These are phyloP conservation scores for Nitzschia inconspicua DNA, from an alignment of 108 stramenopile species.

Conservation along the genomic window DNA sequence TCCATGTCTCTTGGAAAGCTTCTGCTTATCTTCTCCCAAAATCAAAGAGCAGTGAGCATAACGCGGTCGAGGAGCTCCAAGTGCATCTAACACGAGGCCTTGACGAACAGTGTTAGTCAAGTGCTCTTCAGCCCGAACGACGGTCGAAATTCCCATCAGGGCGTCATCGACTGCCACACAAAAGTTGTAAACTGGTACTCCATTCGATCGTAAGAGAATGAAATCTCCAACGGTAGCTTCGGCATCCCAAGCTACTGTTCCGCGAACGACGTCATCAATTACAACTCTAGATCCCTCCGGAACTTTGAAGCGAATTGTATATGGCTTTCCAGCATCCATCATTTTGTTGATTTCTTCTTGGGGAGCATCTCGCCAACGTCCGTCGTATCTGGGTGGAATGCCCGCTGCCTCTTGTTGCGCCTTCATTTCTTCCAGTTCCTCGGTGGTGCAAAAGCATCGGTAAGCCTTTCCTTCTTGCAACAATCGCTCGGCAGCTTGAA, in stretches of 20 bases:
- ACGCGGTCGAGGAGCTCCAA: conserved; percentile 81
- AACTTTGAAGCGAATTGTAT: conserved; percentile 92
- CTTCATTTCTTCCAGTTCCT: conserved; percentile 92
- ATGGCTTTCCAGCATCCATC: conserved; percentile 75
- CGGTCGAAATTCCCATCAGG: conserved; percentile 93
- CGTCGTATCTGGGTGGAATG: conserved; percentile 88
- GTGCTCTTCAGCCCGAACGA: conserved; percentile 97
- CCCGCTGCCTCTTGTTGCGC: conserved; percentile 76
- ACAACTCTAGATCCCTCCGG: conserved; percentile 77
- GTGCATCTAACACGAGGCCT: conserved; percentile 84
- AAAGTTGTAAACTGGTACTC: conserved; percentile 98
- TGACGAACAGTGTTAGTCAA: conserved; percentile 95
- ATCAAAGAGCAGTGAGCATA: conserved; percentile 98
- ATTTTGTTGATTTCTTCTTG: conserved; percentile 75
- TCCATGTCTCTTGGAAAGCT: conserved; percentile 95
- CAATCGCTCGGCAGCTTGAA: conserved; percentile 56
- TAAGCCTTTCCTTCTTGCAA: conserved; percentile 84
- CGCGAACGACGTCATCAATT: conserved; percentile 93
- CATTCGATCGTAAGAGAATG: conserved; percentile 88
- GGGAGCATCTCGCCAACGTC: conserved; percentile 96
- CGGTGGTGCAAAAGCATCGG: conserved; percentile 93
- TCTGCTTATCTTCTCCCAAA: conserved; percentile 95
- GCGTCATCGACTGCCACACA: conserved; percentile 98
- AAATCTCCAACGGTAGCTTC: conserved; percentile 96
- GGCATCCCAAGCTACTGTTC: conserved; percentile 95